Percentiles rank a stretch among this genome's conserved stretches.
Conservation (phyloP, 78 protist genomes). For the Chrysochromulina parva region DNA sequence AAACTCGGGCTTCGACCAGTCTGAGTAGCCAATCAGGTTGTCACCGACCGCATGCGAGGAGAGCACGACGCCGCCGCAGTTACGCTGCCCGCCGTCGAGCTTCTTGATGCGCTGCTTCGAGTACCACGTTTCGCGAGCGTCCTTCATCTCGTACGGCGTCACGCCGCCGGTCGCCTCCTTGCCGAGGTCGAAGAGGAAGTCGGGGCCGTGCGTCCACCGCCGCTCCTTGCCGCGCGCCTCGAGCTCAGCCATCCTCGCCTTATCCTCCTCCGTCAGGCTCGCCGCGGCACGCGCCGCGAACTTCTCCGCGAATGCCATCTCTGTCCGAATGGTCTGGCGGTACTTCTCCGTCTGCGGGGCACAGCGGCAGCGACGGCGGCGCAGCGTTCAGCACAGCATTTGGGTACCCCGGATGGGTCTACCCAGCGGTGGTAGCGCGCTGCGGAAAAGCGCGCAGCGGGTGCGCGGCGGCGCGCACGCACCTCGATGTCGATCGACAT, state of each 20-base stretch:
- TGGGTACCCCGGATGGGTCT: too few relatives aligned
- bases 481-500: neutral
- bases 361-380: too few relatives aligned
- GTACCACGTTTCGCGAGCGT: slow-evolving; percentile 13
- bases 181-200: slow-evolving; percentile 10
- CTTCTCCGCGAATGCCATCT: neutral
- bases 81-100: neutral
- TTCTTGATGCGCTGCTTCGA: neutral
- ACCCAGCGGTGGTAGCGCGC: too few relatives aligned
- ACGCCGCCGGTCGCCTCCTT: neutral
- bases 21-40: neutral
- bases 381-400: too few relatives aligned
- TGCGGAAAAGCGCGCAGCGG: too few relatives aligned
- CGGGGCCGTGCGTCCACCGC: slow-evolving; percentile 14
- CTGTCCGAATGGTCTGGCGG: neutral
- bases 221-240: neutral
- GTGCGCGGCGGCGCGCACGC: neutral
- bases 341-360: neutral
- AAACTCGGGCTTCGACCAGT: neutral
- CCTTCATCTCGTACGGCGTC: neutral
- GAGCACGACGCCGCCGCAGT: neutral
- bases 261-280: neutral
- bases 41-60: neutral
- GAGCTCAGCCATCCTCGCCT: neutral
- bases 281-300: neutral